These are phyloP conservation scores for Aegilops tauschii DNA, from an alignment of 176 grass and related monocot genomes.

Conservation along the genomic window DNA sequence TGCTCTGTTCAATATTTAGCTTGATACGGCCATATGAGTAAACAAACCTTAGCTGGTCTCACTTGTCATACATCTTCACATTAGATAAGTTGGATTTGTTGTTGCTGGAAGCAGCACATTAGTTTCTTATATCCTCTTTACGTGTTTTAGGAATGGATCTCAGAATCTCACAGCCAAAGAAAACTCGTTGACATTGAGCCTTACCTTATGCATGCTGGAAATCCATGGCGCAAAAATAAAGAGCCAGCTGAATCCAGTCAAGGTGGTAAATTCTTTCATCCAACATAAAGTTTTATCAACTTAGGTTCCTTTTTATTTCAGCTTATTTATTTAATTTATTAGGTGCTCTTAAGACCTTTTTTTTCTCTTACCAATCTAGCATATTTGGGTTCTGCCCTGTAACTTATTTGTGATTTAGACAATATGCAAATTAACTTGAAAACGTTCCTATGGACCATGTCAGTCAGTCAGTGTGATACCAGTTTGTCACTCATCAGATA, in stretches of 20 bases:
- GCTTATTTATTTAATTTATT: constrained; percentile 13
- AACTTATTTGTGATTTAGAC: background rate
- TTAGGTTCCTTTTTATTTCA: background rate
- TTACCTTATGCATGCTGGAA: constrained; percentile 95
- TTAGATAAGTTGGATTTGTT: background rate
- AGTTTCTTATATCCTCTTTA: constrained; percentile 1
- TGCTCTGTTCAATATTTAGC: too few relatives aligned
- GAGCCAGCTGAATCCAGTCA: constrained; percentile 37
- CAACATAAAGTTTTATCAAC: background rate
- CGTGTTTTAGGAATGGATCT: constrained; percentile 72
- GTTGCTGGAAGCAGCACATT: background rate
- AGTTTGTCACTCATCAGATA: background rate
- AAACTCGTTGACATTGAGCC: constrained; percentile 83
- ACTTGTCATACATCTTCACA: background rate
- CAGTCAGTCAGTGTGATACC: background rate
- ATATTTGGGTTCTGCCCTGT: background rate
- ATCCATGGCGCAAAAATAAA: constrained; percentile 74
- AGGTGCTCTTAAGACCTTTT: background rate
- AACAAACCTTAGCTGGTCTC: background rate
- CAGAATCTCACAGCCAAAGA: constrained; percentile 68
- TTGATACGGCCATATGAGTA: background rate
- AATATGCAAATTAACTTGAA: background rate
- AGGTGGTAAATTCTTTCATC: constrained; percentile 44
- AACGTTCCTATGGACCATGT: background rate
- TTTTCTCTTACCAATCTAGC: background rate